Evolutionary conservation across 2,329 filamentous ascomycete genomes (phyloP).

Genomic region (Microdochium paspali): DNA sequence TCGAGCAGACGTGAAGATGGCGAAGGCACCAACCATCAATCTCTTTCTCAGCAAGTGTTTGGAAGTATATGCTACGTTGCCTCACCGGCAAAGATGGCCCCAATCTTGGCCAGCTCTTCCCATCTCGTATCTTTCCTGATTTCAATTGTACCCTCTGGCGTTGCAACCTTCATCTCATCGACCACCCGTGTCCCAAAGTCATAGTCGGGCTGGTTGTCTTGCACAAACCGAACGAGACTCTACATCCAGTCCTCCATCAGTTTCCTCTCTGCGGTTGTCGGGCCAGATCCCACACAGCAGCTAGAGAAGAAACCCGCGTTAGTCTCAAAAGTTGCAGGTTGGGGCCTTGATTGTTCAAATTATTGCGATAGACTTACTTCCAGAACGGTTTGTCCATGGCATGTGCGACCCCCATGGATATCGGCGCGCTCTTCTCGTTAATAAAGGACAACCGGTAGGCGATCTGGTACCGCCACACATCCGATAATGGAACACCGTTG

Average conservation of each 20-base stretch:
- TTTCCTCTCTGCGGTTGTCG: slow-evolving; percentile 19
- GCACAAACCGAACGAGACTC: slow-evolving; percentile 26
- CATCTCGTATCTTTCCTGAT: slow-evolving; percentile 24
- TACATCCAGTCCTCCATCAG: slow-evolving; percentile 28
- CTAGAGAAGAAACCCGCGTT: too few species aligned
- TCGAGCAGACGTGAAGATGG: too few species aligned
- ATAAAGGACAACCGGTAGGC: slow-evolving; percentile 31
- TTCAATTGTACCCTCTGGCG: slow-evolving; percentile 20
- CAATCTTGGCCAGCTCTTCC: slow-evolving; percentile 18
- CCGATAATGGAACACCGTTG: slow-evolving; percentile 20
- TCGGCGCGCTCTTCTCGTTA: slow-evolving; percentile 24
- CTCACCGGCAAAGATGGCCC: slow-evolving; percentile 15
- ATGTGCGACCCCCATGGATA: slow-evolving; percentile 22
- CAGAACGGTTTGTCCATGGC: slow-evolving; percentile 32
- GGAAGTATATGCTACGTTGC: neutral
- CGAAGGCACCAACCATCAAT: too few species aligned
- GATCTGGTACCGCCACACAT: slow-evolving; percentile 32
- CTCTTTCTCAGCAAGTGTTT: too few species aligned
- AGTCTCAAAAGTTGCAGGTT: neutral
- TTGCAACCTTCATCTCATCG: slow-evolving; percentile 25
- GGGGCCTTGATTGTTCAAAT: neutral
- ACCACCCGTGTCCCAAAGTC: slow-evolving; percentile 21
- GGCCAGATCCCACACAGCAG: slow-evolving; percentile 27
- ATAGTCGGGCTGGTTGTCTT: slow-evolving; percentile 14
- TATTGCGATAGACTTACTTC: slow-evolving; percentile 22